phyloP scores from a whole-genome alignment of 495 filamentous ascomycete species.

The Aspergillus egyptiacus region DNA sequence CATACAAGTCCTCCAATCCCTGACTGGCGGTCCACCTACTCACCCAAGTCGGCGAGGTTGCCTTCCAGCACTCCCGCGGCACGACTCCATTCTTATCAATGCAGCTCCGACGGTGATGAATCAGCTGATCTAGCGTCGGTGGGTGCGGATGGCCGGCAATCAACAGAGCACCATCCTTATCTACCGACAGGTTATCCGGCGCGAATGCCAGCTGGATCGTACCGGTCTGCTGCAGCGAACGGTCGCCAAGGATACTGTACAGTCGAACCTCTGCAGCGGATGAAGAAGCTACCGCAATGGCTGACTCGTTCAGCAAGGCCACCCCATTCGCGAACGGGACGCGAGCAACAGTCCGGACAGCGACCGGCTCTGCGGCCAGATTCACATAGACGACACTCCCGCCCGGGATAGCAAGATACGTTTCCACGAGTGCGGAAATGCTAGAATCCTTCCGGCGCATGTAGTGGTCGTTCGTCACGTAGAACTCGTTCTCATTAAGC shows the following conservation, averaged over 20 bases:
- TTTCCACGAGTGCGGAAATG: slow-evolving; percentile 26
- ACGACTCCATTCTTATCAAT: slow-evolving; percentile 12
- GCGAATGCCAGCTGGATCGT: slow-evolving; percentile 26
- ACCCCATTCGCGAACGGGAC: slow-evolving; percentile 33
- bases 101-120: slow-evolving; percentile 20
- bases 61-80: slow-evolving; percentile 22
- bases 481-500: slow-evolving; percentile 35
- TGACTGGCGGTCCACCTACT: slow-evolving; percentile 32
- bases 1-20: slow-evolving; percentile 33
- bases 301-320: slow-evolving; percentile 26
- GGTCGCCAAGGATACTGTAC: slow-evolving; percentile 20
- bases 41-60: slow-evolving; percentile 30
- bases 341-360: slow-evolving; percentile 5
- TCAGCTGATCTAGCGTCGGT: slow-evolving; percentile 23
- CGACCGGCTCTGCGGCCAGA: slow-evolving; percentile 12
- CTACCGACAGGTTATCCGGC: slow-evolving; percentile 38
- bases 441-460: slow-evolving; percentile 20
- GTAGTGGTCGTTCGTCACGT: slow-evolving; percentile 49
- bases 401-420: slow-evolving; percentile 28
- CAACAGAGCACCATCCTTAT: slow-evolving; percentile 31
- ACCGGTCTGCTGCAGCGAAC: slow-evolving; percentile 13
- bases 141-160: slow-evolving; percentile 39
- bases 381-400: slow-evolving; percentile 36
- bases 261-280: slow-evolving; percentile 25
- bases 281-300: slow-evolving; percentile 34